A percentile compares a stretch with the other conserved stretches of the same genome.
phyloP scores from a whole-genome alignment of 2,329 filamentous ascomycete genomes.

The Apiospora sp. region DNA sequence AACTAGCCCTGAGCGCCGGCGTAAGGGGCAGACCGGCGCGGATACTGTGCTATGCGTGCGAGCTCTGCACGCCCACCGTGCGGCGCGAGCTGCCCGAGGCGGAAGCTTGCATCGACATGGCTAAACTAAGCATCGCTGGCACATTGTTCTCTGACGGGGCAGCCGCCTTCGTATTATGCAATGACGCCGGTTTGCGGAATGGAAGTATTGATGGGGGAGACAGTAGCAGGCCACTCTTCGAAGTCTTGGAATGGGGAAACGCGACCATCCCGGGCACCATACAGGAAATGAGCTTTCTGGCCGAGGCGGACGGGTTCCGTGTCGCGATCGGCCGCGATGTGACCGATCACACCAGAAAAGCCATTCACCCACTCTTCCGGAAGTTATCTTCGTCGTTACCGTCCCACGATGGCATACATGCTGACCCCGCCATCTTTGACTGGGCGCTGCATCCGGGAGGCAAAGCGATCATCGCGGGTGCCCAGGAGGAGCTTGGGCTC shows the following conservation, averaged over 20 bases:
- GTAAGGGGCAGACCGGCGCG: conserved; percentile 33
- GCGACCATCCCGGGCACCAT: conserved; percentile 28
- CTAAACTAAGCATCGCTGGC: conserved; percentile 35
- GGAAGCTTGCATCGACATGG: conserved; percentile 30
- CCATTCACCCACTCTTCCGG: conserved; percentile 30
- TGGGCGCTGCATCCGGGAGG: conserved; percentile 34
- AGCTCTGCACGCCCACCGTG: conserved; percentile 35
- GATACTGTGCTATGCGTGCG: conserved; percentile 37
- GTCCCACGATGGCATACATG: neutral
- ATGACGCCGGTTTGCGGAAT: conserved; percentile 28
- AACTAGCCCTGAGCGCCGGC: conserved; percentile 31
- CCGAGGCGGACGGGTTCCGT: conserved; percentile 26
- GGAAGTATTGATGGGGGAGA: conserved; percentile 20
- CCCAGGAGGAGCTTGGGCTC: conserved; percentile 29
- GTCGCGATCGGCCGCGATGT: conserved; percentile 28
- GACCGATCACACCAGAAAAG: conserved; percentile 29
- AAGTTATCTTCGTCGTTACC: conserved; percentile 22
- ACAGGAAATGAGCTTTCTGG: conserved; percentile 29
- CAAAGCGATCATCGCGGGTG: conserved; percentile 31
- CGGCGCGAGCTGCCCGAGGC: conserved; percentile 32
- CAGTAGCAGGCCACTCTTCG: conserved; percentile 27
- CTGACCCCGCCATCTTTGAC: conserved; percentile 22
- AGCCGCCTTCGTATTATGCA: conserved; percentile 36
- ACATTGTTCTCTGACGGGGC: conserved; percentile 38
- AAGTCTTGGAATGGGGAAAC: conserved; percentile 31